Evolutionary conservation across 495 filamentous ascomycete genomes (phyloP), one percentile per base, ranked within the genome.

Genomic region (Lophiotrema nucula): DNA sequence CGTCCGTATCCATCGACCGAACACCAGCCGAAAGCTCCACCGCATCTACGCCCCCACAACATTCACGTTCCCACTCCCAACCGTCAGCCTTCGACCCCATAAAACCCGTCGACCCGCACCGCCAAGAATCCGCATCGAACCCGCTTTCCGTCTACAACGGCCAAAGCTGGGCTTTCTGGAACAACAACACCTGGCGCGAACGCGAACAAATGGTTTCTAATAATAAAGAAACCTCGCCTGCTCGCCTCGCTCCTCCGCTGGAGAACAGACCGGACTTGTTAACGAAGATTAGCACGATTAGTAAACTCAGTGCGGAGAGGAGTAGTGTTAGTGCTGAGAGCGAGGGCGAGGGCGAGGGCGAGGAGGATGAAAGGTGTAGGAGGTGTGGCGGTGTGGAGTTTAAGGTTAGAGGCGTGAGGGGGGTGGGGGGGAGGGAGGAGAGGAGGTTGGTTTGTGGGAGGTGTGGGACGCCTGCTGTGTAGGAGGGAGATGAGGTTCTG

Each of bases 301-400:
- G 60, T 45, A 67, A 59, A 23, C 42, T 53, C 26, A 51, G 53
- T 11, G n/a, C n/a, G n/a, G n/a, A n/a, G n/a, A n/a, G n/a, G n/a
- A n/a, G n/a, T n/a, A n/a, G n/a, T n/a, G n/a, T n/a, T n/a, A n/a
- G n/a, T n/a, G n/a, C n/a, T n/a, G n/a, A n/a, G n/a, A 53, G 18
- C 23, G 53, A 63, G 59, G 3, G 24, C 41, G 43, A 47, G 4
- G 13, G 47, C 23, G 18, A 37, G 38, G 37, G 25, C n/a, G 47
- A 33, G 28, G 55, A 77, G 4, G 69, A 71, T 12, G 76, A 80
- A 50, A 71, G 64, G 22, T 84, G 82, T 55, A 68, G 72, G 11
- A 69, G 72, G 41, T 85, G 82, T 67, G 69, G 70, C 4, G 74
- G 78, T 1, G 73, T 65, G 18, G 81, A 74, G 55, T 85, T 85